Percentiles rank a stretch among this genome's conserved stretches.
Conservation (phyloP, 2,329 filamentous ascomycete genomes). For the Chrysoporthe austroafricana region DNA sequence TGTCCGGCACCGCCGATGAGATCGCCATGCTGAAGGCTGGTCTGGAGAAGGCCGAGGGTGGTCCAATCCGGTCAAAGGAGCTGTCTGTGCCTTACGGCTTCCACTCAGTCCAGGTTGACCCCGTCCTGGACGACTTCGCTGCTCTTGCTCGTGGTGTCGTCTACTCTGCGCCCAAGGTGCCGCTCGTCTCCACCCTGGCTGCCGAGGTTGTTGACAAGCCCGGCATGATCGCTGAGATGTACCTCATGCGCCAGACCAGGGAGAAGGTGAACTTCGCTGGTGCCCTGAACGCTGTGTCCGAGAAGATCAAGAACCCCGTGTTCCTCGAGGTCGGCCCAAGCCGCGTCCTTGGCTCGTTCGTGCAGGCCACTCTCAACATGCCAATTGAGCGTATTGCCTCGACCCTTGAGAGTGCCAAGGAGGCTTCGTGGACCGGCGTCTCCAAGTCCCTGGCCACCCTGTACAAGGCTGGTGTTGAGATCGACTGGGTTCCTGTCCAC, state of each 20-base stretch:
- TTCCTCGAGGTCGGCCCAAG: constrained; percentile 70
- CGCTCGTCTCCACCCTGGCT: constrained; percentile 66
- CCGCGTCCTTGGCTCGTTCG: constrained; percentile 63
- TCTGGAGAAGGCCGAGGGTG: constrained; percentile 41
- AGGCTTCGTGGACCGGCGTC: constrained; percentile 36
- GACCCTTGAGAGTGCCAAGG: constrained; percentile 58
- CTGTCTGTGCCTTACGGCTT: constrained; percentile 52
- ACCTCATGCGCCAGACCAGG: constrained; percentile 63
- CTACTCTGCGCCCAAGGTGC: constrained; percentile 50
- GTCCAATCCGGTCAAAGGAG: constrained; percentile 40
- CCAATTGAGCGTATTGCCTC: constrained; percentile 59
- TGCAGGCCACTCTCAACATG: constrained; percentile 58
- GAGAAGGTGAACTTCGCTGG: constrained; percentile 67
- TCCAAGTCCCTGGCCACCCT: constrained; percentile 19
- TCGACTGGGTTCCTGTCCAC: constrained; percentile 25
- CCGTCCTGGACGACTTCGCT: constrained; percentile 57
- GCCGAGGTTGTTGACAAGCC: constrained; percentile 61
- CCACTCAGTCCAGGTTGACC: constrained; percentile 50
- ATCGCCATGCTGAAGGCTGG: constrained; percentile 36
- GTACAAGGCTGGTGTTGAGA: constrained; percentile 22
- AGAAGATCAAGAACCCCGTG: constrained; percentile 60
- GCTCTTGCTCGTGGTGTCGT: constrained; percentile 39
- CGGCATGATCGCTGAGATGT: constrained; percentile 56
- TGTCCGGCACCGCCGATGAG: constrained; percentile 48
- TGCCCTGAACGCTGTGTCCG: constrained; percentile 52